Conservation (phyloP, 139 green algal species). For the Diplosphaera chodatii region DNA sequence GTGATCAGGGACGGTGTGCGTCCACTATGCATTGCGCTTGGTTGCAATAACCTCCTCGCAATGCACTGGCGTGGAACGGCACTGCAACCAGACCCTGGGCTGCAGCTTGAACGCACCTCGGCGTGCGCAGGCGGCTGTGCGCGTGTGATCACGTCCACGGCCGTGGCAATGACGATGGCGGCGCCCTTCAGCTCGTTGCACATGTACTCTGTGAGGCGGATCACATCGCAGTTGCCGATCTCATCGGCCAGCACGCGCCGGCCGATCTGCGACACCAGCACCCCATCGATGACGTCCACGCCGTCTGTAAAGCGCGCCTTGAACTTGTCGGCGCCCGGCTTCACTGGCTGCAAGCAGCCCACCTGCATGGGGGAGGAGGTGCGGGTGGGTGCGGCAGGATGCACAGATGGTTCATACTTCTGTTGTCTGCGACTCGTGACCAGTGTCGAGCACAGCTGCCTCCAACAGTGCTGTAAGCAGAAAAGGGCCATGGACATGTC, state of each 20-base stretch:
- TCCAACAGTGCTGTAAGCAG: no score
- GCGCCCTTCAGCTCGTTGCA: background rate
- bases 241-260: background rate
- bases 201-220: background rate
- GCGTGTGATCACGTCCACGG: background rate
- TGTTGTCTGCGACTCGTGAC: no score
- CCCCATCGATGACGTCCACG: background rate
- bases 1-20: no score
- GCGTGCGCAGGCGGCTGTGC: background rate
- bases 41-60: no score
- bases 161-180: background rate
- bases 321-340: background rate
- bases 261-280: background rate
- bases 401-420: no score
- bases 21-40: no score
- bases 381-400: no score
- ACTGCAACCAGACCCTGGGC: no score
- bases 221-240: background rate
- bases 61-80: no score
- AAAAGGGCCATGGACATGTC: no score
- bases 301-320: conserved; percentile 1
- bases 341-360: background rate
- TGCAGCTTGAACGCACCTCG: background rate
- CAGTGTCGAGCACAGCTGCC: no score
- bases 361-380: background rate